These are phyloP conservation scores for Kuraishia floccosa DNA, from an alignment of 805 yeast species.

Conservation along the genomic window DNA sequence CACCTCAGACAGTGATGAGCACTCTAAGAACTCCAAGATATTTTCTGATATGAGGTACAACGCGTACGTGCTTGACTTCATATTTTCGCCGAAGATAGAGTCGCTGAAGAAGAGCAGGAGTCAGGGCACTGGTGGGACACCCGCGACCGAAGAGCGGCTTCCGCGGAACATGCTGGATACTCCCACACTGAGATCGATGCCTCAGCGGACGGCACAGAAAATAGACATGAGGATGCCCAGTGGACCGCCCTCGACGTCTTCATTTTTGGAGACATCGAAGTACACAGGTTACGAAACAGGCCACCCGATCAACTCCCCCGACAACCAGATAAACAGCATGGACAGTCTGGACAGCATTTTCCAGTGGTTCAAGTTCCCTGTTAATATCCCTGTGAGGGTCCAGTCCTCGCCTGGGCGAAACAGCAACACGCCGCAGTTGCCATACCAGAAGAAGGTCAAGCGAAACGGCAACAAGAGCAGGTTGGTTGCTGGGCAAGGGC, in stretches of 20 bases:
- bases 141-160: not conserved
- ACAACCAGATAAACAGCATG: not conserved
- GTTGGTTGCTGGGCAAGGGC: not conserved
- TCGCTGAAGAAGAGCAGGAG: constrained; percentile 2
- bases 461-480: not conserved
- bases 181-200: not conserved
- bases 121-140: not conserved
- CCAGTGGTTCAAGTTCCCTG: constrained; percentile 8
- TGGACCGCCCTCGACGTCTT: not conserved
- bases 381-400: constrained; percentile 2
- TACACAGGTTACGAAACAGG: not conserved
- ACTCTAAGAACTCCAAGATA: constrained; percentile 18
- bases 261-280: too few species aligned
- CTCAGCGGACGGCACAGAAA: not conserved
- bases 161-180: not conserved
- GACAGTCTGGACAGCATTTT: constrained; percentile 7
- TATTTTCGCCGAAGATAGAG: constrained; percentile 13
- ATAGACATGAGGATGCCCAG: not conserved
- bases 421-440: not conserved
- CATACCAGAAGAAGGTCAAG: not conserved
- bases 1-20: constrained; percentile 8
- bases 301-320: not conserved
- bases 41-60: constrained; percentile 17
- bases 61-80: constrained; percentile 14
- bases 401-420: not conserved